These are phyloP conservation scores for Globisporangium cederbergense DNA, from an alignment of 352 stramenopile species.

Conservation along the genomic window DNA sequence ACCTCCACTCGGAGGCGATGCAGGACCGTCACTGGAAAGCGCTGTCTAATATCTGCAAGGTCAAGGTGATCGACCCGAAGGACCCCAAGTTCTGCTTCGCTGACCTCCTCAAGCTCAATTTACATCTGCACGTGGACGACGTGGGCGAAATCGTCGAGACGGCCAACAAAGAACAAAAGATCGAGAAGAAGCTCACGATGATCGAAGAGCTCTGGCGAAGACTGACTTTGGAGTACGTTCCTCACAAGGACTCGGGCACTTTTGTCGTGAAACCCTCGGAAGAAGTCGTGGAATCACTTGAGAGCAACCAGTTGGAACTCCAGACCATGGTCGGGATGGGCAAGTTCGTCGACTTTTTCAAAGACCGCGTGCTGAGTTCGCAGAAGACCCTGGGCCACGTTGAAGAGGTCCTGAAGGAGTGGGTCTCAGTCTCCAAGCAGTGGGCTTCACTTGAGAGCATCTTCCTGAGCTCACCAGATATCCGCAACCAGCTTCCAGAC, in stretches of 20 bases:
- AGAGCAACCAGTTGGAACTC: slow-evolving; percentile 85
- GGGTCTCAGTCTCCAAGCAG: slow-evolving; percentile 85
- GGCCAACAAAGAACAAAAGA: slow-evolving; percentile 88
- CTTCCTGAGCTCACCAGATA: slow-evolving; percentile 86
- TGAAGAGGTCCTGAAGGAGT: slow-evolving; percentile 86
- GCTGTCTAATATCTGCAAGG: slow-evolving; percentile 78
- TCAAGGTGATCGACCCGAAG: slow-evolving; percentile 85
- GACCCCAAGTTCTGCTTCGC: slow-evolving; percentile 82
- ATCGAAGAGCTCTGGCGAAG: slow-evolving; percentile 85
- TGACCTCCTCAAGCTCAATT: slow-evolving; percentile 78
- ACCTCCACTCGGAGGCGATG: slow-evolving; percentile 94
- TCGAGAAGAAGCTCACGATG: slow-evolving; percentile 88
- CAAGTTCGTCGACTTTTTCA: slow-evolving; percentile 91
- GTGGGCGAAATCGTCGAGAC: slow-evolving; percentile 87
- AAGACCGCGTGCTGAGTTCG: slow-evolving; percentile 71
- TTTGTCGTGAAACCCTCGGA: slow-evolving; percentile 85
- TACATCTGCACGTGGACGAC: slow-evolving; percentile 82
- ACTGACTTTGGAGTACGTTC: slow-evolving; percentile 83
- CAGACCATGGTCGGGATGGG: slow-evolving; percentile 90
- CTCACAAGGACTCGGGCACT: slow-evolving; percentile 83
- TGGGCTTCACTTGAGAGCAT: slow-evolving; percentile 88
- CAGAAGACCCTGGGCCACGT: slow-evolving; percentile 84
- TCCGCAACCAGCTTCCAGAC: slow-evolving; percentile 83
- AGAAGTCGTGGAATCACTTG: slow-evolving; percentile 81
- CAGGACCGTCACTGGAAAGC: slow-evolving; percentile 92